Percentiles rank a stretch among this genome's conserved stretches.
phyloP scores from a whole-genome alignment of 345 rosid genomes.

The Camelina neglecta region DNA sequence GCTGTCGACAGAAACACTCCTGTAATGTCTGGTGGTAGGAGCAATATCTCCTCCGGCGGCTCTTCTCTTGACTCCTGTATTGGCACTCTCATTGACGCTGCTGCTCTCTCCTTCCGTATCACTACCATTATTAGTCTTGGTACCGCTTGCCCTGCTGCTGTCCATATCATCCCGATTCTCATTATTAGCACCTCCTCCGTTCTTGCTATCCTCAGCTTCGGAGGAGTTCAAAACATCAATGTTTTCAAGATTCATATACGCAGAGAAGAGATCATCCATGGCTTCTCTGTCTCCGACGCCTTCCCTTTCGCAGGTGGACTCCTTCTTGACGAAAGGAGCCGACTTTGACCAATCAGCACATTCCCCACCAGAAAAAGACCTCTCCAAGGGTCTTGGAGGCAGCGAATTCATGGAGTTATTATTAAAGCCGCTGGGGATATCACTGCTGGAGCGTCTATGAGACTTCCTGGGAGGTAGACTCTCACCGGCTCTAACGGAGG shows the following conservation, averaged over 20 bases:
- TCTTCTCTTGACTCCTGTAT: slow-evolving; percentile 56
- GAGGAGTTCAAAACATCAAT: slow-evolving; percentile 85
- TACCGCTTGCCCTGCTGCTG: slow-evolving; percentile 90
- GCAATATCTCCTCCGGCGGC: slow-evolving; percentile 73
- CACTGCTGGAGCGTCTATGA: slow-evolving; percentile 88
- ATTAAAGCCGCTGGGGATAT: slow-evolving; percentile 73
- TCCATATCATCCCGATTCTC: slow-evolving; percentile 87
- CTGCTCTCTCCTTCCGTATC: slow-evolving; percentile 96
- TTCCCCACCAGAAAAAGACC: slow-evolving; percentile 55
- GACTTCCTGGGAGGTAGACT: slow-evolving; percentile 79
- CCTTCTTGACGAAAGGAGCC: slow-evolving; percentile 57
- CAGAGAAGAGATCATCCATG: slow-evolving; percentile 90
- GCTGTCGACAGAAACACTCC: slow-evolving; percentile 97
- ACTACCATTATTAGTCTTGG: slow-evolving; percentile 66
- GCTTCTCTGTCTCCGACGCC: slow-evolving; percentile 73
- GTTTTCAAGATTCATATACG: slow-evolving; percentile 91
- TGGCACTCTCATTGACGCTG: slow-evolving; percentile 73
- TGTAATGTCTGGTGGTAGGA: slow-evolving; percentile 70
- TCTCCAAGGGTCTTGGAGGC: slow-evolving; percentile 56
- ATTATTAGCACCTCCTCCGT: slow-evolving; percentile 38
- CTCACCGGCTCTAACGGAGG: slow-evolving; percentile 49
- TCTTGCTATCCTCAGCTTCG: slow-evolving; percentile 72
- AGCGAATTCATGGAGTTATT: slow-evolving; percentile 25
- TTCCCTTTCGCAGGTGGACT: slow-evolving; percentile 66
- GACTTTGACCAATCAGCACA: slow-evolving; percentile 45